phyloP scores from a whole-genome alignment of 805 yeast species.

The Sugiyamaella marilandica region DNA sequence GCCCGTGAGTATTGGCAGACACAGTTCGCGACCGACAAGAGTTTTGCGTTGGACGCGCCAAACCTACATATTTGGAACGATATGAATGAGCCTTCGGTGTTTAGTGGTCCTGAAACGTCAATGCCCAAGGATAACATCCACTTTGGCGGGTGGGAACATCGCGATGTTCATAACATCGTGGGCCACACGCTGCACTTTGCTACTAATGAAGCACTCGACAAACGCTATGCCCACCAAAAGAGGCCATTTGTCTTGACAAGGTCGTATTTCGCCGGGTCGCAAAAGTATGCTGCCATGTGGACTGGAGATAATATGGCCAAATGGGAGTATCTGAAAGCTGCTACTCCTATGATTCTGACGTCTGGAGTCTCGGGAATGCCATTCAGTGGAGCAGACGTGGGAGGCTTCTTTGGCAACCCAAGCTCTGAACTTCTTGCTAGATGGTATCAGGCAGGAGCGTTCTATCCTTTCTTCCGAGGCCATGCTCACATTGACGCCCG shows the following conservation, averaged over 20 bases:
- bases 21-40: slow-evolving; percentile 33
- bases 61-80: slow-evolving; percentile 93
- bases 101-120: slow-evolving; percentile 90
- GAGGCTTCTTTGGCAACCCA: slow-evolving; percentile 94
- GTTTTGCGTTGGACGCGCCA: slow-evolving; percentile 44
- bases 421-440: slow-evolving; percentile 71
- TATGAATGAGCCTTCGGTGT: slow-evolving; percentile 96
- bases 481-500: slow-evolving; percentile 94
- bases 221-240: slow-evolving; percentile 41
- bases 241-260: slow-evolving; percentile 89
- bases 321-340: slow-evolving; percentile 79
- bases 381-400: slow-evolving; percentile 93
- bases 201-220: slow-evolving; percentile 60
- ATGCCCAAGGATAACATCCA: slow-evolving; percentile 80
- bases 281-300: slow-evolving; percentile 91
- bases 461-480: slow-evolving; percentile 95
- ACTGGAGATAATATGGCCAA: slow-evolving; percentile 93
- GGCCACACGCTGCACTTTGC: slow-evolving; percentile 79
- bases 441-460: slow-evolving; percentile 95
- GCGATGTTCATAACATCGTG: slow-evolving; percentile 83
- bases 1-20: slow-evolving; percentile 32
- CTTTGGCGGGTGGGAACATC: slow-evolving; percentile 77
- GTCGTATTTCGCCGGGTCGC: slow-evolving; percentile 86
- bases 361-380: slow-evolving; percentile 82
- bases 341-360: slow-evolving; percentile 85